A percentile compares a stretch with the other conserved stretches of the same genome.
Evolutionary conservation across 352 stramenopile genomes (phyloP).

Genomic region (Phytophthora lateralis): DNA sequence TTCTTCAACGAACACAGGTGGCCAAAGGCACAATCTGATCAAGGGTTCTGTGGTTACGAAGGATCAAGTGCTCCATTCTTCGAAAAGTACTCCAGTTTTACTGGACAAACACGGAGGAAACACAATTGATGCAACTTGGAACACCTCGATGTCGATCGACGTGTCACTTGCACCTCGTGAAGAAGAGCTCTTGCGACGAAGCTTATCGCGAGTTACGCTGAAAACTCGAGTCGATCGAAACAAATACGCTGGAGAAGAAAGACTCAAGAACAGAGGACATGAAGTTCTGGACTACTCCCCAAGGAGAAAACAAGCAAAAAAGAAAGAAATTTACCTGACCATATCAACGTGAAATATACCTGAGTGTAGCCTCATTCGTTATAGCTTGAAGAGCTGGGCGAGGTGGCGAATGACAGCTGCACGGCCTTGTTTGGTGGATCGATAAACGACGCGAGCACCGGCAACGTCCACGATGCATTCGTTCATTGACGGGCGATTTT

Average conservation of each 20-base stretch:
- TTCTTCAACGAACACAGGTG: conserved; percentile 1
- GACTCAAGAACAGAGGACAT: conserved; percentile 29
- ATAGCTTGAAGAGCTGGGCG: conserved; percentile 37
- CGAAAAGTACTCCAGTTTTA: conserved; percentile 20
- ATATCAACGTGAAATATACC: conserved; percentile 58
- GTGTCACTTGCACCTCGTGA: conserved; percentile 32
- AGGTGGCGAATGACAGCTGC: conserved; percentile 60
- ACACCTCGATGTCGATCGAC: conserved; percentile 5
- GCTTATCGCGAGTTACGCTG: conserved; percentile 61
- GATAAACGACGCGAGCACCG: conserved; percentile 53
- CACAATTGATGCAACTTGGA: conserved; percentile 3
- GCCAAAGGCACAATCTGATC: neutral
- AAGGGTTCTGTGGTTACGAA: neutral
- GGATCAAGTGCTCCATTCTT: conserved; percentile 11
- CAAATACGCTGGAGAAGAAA: conserved; percentile 30
- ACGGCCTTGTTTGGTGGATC: conserved; percentile 60
- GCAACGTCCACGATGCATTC: conserved; percentile 59
- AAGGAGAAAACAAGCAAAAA: conserved; percentile 16
- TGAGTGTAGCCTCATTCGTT: neutral
- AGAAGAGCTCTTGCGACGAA: conserved; percentile 60
- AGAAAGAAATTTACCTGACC: conserved; percentile 51
- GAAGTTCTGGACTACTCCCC: conserved; percentile 7
- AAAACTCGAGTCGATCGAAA: conserved; percentile 55
- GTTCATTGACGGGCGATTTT: conserved; percentile 58
- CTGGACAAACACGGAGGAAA: conserved; percentile 9